phyloP scores from a whole-genome alignment of 1,284 basidiomycete genomes.

The Gomphus bonarii region DNA sequence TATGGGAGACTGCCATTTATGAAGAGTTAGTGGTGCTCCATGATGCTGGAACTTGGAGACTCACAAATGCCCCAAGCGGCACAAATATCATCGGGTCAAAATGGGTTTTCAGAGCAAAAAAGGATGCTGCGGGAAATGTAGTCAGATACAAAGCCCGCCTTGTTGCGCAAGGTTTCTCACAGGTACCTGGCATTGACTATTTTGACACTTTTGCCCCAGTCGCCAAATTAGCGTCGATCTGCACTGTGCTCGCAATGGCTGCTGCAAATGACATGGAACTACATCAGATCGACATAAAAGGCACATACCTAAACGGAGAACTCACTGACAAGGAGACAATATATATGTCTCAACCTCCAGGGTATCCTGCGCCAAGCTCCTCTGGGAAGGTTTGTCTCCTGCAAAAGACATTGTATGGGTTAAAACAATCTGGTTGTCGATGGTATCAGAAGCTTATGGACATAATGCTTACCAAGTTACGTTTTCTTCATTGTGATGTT shows the following conservation, averaged over 20 bases:
- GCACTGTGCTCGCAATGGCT: neutral
- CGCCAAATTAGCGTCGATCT: too few species aligned
- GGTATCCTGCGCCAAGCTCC: neutral
- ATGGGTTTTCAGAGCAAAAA: neutral
- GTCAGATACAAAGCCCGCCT: constrained; percentile 12
- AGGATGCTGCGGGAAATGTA: constrained; percentile 19
- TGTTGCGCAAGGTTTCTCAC: too few species aligned
- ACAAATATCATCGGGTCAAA: neutral
- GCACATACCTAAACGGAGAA: too few species aligned
- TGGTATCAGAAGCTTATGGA: neutral
- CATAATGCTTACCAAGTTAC: too few species aligned
- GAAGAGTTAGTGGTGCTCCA: neutral
- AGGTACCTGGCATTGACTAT: too few species aligned
- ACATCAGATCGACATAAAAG: too few species aligned
- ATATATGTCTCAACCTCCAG: neutral
- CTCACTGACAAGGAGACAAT: too few species aligned
- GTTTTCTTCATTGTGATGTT: constrained; percentile 13
- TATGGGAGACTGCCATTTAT: too few species aligned
- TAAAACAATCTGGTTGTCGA: neutral
- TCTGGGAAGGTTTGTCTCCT: neutral
- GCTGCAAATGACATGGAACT: neutral
- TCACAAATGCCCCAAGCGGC: neutral
- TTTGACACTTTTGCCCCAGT: too few species aligned
- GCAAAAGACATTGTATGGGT: neutral
- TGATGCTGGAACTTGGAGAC: neutral